Conservation (phyloP, 75 land plant genomes). For the Larix kaempferi region DNA sequence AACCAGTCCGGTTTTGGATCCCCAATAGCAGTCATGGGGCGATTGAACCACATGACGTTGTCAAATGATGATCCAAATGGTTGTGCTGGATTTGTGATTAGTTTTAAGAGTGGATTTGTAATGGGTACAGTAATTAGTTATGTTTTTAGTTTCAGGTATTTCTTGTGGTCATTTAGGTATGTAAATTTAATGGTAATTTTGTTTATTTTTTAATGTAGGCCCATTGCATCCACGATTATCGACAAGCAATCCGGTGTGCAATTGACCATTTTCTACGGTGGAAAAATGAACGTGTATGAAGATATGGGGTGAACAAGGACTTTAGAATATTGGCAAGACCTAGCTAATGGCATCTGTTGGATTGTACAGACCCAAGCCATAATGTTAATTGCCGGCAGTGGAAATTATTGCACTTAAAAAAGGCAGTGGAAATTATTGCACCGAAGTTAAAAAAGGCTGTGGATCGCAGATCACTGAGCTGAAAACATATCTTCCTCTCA, state of each 20-base stretch:
- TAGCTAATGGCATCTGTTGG: neutral
- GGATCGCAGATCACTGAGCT: no score
- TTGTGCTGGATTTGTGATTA: no score
- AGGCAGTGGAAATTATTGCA: no score
- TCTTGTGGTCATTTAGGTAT: no score
- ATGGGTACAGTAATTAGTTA: neutral
- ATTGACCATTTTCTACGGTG: slow-evolving; percentile 57
- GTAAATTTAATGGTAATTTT: neutral
- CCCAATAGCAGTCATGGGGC: no score
- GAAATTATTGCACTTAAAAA: neutral
- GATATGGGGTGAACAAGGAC: neutral
- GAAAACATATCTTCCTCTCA: no score
- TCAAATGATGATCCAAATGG: neutral
- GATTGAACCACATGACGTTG: neutral
- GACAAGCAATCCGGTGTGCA: slow-evolving; percentile 7
- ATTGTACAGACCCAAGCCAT: slow-evolving; percentile 55
- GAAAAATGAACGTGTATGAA: slow-evolving; percentile 49
- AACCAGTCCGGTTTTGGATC: no score
- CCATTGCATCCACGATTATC: neutral
- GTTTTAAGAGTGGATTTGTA: neutral
- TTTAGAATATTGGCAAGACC: neutral
- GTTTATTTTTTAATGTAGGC: neutral
- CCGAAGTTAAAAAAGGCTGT: no score
- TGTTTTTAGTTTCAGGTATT: neutral
- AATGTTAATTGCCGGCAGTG: slow-evolving; percentile 52